phyloP scores from a whole-genome alignment of 2,329 filamentous ascomycete species.

The Cordyceps javanica region DNA sequence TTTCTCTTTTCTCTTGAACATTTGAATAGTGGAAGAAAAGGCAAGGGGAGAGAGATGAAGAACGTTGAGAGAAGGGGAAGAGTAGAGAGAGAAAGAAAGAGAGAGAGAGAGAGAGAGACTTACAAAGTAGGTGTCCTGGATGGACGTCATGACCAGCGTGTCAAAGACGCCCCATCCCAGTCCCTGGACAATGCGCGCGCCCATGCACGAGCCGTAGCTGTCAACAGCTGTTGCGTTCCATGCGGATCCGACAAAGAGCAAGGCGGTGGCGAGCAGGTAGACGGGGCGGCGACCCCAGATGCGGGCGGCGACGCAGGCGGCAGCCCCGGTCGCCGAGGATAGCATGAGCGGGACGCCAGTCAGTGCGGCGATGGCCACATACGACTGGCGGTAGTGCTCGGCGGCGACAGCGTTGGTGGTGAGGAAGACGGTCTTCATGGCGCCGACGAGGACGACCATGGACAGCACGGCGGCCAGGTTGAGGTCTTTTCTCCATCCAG shows the following conservation, averaged over 20 bases:
- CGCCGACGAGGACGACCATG: slow-evolving; percentile 39
- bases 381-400: slow-evolving; percentile 36
- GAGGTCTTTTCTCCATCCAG: slow-evolving; percentile 44
- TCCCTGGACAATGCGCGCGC: slow-evolving; percentile 48
- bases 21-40: too few species aligned
- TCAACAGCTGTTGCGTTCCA: slow-evolving; percentile 42
- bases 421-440: slow-evolving; percentile 50
- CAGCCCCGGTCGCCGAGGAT: slow-evolving; percentile 39
- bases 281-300: slow-evolving; percentile 48
- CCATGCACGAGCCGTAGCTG: slow-evolving; percentile 42
- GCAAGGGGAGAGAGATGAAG: too few species aligned
- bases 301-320: slow-evolving; percentile 36
- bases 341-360: slow-evolving; percentile 49
- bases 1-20: too few species aligned
- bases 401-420: slow-evolving; percentile 41
- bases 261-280: slow-evolving; percentile 39
- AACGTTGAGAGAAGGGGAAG: too few species aligned
- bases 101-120: slow-evolving; percentile 17
- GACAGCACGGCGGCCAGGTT: slow-evolving; percentile 42
- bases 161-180: slow-evolving; percentile 56
- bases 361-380: slow-evolving; percentile 41
- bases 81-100: neutral
- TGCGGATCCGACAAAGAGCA: slow-evolving; percentile 42
- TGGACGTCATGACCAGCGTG: slow-evolving; percentile 43
- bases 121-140: slow-evolving; percentile 54